Evolutionary conservation across 345 rosid genomes (phyloP).

Genomic region (Lenwebbia sp.): DNA sequence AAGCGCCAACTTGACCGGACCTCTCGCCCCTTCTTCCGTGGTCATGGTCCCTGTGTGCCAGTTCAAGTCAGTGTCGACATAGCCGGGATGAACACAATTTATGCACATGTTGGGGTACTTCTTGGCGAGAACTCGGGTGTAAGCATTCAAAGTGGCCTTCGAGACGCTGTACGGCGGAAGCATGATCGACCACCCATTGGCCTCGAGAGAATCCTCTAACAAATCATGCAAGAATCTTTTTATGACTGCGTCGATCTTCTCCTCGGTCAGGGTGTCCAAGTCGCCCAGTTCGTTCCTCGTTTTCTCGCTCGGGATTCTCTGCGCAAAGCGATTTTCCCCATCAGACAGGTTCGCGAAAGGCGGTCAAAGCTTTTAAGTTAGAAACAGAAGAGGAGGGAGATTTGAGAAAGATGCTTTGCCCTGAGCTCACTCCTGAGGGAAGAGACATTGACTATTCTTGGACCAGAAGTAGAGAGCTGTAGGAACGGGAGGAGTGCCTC

Average conservation of each 20-base stretch:
- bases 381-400: not conserved
- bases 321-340: not conserved
- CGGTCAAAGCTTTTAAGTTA: not conserved
- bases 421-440: conserved; percentile 36
- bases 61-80: conserved; percentile 30
- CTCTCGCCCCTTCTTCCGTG: conserved; percentile 31
- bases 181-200: conserved; percentile 45
- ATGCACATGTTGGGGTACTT: conserved; percentile 30
- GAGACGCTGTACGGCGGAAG: conserved; percentile 47
- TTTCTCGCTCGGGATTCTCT: conserved; percentile 30
- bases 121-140: conserved; percentile 41
- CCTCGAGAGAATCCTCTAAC: conserved; percentile 23
- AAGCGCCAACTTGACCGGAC: conserved; percentile 42
- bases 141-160: conserved; percentile 39
- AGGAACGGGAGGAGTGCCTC: conserved; percentile 38
- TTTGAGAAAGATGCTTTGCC: conserved; percentile 7
- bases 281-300: conserved; percentile 25
- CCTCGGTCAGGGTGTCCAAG: conserved; percentile 21
- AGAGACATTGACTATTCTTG: conserved; percentile 40
- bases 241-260: conserved; percentile 24
- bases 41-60: conserved; percentile 38
- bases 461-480: conserved; percentile 31
- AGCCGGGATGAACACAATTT: conserved; percentile 51
- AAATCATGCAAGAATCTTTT: conserved; percentile 26
- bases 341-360: not conserved